phyloP scores from a whole-genome alignment of 768 basidiomycete species.

The Inosperma sp. region DNA sequence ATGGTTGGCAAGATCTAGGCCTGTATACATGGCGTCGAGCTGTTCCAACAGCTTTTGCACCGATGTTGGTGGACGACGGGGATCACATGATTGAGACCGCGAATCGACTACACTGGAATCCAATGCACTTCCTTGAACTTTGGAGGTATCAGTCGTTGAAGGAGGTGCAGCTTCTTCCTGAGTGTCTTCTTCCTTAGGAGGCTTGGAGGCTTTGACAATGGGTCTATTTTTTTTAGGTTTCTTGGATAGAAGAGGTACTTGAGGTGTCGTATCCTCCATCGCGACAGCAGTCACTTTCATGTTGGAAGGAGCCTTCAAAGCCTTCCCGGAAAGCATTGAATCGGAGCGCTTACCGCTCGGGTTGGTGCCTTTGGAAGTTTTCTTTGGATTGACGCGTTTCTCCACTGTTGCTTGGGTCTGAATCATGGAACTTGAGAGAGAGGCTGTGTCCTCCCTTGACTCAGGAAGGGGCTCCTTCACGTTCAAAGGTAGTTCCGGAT shows the following conservation, averaged over 20 bases:
- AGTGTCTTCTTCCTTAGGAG: conserved; percentile 58
- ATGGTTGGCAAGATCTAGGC: conserved; percentile 62
- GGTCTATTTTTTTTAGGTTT: conserved; percentile 83
- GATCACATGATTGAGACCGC: conserved; percentile 58
- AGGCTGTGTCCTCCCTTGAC: background rate
- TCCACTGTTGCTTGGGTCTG: too few species aligned
- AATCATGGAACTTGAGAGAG: too few species aligned
- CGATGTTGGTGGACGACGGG: conserved; percentile 41
- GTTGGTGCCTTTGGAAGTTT: background rate
- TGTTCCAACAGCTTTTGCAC: conserved; percentile 65
- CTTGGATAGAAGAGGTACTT: conserved; percentile 74
- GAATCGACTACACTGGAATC: conserved; percentile 54
- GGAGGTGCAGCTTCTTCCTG: conserved; percentile 41
- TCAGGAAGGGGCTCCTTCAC: background rate
- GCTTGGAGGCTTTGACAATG: conserved; percentile 49
- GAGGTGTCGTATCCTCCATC: conserved; percentile 38
- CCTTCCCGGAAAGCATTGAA: conserved; percentile 9
- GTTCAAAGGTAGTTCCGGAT: background rate
- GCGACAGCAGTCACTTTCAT: background rate
- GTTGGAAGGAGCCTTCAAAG: background rate
- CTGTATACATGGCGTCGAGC: conserved; percentile 55
- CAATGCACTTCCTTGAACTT: conserved; percentile 30
- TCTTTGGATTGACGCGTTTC: background rate
- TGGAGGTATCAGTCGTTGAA: conserved; percentile 45
- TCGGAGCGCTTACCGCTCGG: background rate